These are phyloP conservation scores for Xylaria polymorpha DNA, from an alignment of 2,329 filamentous ascomycete species.

Conservation along the genomic window DNA sequence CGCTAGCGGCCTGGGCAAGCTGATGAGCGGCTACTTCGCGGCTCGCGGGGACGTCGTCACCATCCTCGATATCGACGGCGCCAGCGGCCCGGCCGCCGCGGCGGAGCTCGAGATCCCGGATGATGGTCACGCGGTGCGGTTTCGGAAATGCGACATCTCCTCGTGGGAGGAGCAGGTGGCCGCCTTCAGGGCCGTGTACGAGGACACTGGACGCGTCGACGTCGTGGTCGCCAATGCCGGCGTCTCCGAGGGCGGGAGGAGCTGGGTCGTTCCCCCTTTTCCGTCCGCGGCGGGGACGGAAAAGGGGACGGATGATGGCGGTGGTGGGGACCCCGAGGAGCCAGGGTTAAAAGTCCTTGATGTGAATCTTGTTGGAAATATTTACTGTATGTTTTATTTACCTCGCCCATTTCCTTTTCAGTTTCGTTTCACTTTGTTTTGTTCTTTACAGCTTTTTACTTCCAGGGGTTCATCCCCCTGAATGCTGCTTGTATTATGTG, in stretches of 20 bases:
- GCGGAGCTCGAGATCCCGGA: constrained; percentile 38
- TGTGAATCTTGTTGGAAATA: constrained; percentile 54
- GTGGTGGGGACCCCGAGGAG: constrained; percentile 39
- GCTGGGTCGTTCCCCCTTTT: constrained; percentile 25
- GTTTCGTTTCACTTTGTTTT: neutral
- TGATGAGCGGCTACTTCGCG: constrained; percentile 53
- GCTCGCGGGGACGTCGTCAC: constrained; percentile 49
- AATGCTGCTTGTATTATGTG: neutral
- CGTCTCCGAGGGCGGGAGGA: constrained; percentile 52
- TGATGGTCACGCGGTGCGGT: constrained; percentile 39
- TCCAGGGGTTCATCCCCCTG: neutral
- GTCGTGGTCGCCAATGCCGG: constrained; percentile 64
- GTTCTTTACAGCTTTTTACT: neutral
- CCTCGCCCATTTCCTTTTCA: neutral
- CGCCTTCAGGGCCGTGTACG: constrained; percentile 51
- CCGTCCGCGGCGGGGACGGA: constrained; percentile 41
- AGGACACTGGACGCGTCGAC: constrained; percentile 54
- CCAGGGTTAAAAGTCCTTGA: constrained; percentile 47
- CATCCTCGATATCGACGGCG: constrained; percentile 51
- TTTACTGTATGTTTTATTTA: constrained; percentile 56
- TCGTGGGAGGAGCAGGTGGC: constrained; percentile 53
- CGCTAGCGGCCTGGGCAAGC: constrained; percentile 52
- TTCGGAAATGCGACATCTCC: constrained; percentile 53
- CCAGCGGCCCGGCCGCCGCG: constrained; percentile 43
- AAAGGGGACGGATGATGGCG: constrained; percentile 38